Conservation (phyloP, 75 land plant species). For the Sequoia sempervirens region DNA sequence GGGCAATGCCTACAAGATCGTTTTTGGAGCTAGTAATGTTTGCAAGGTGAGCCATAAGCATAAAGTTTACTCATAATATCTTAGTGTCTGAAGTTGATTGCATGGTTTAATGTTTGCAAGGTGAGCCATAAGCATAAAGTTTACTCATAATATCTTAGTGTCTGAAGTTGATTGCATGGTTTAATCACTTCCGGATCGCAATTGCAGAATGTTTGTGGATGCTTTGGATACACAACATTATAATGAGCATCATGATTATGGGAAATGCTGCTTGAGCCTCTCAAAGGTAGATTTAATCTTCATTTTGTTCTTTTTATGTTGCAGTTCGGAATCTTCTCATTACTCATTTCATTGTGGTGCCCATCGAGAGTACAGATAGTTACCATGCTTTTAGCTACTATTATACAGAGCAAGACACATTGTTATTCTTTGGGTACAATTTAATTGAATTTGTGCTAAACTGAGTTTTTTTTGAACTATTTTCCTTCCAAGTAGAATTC, state of each 20-base stretch:
- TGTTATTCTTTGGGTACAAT: neutral
- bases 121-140: too few relatives aligned
- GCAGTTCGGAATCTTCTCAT: neutral
- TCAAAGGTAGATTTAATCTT: constrained; percentile 35
- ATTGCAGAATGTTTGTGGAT: constrained; percentile 89
- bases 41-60: constrained; percentile 46
- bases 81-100: constrained; percentile 1
- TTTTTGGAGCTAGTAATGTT: constrained; percentile 82
- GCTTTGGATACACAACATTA: constrained; percentile 73
- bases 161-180: constrained; percentile 4
- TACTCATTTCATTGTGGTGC: neutral
- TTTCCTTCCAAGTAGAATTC: neutral
- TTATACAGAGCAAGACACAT: neutral
- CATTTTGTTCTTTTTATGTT: neutral
- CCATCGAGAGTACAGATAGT: neutral
- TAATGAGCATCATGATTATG: constrained; percentile 60
- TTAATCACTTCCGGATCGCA: constrained; percentile 4
- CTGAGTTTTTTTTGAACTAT: neutral
- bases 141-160: neutral
- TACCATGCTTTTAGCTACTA: neutral
- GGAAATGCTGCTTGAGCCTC: constrained; percentile 58
- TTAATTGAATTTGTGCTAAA: constrained; percentile 3
- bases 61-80: neutral
- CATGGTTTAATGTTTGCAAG: too few relatives aligned
- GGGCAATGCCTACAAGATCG: constrained; percentile 87